A percentile compares a stretch with the other conserved stretches of the same genome.
Conservation (phyloP, 2,329 filamentous ascomycete genomes). For the Helotiales sp. region DNA sequence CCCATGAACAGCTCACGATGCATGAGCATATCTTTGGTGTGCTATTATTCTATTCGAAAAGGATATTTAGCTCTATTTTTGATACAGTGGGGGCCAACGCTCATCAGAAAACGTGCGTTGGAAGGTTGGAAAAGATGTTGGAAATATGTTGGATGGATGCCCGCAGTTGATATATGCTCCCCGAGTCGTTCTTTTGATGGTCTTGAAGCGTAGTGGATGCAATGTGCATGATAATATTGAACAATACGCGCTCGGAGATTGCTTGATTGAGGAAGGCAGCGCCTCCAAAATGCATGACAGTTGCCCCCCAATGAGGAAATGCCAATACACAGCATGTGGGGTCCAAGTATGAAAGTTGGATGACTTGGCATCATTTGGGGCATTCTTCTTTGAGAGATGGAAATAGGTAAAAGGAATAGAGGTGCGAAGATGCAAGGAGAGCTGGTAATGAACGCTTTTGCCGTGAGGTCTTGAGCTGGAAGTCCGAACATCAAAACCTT, state of each 20-base stretch:
- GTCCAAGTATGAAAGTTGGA: too few species aligned
- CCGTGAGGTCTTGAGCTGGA: too few species aligned
- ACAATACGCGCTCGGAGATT: background rate
- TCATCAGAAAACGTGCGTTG: too few species aligned
- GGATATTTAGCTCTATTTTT: background rate
- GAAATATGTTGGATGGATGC: background rate
- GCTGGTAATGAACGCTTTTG: too few species aligned
- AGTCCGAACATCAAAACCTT: too few species aligned
- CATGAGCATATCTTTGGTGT: background rate
- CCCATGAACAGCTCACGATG: background rate
- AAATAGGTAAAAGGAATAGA: too few species aligned
- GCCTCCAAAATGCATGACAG: background rate
- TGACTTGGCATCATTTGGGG: too few species aligned
- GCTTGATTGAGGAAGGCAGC: background rate
- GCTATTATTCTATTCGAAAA: background rate
- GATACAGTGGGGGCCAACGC: too few species aligned
- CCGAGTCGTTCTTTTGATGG: background rate
- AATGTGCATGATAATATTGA: background rate
- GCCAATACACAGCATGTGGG: background rate
- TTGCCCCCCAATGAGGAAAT: background rate
- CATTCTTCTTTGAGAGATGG: too few species aligned
- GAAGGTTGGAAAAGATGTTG: background rate
- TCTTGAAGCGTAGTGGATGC: background rate
- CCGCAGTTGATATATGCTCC: background rate
- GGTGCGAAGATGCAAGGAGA: too few species aligned